Conservation (phyloP, 2,329 filamentous ascomycete genomes). For the Neonectria neomacrospora region DNA sequence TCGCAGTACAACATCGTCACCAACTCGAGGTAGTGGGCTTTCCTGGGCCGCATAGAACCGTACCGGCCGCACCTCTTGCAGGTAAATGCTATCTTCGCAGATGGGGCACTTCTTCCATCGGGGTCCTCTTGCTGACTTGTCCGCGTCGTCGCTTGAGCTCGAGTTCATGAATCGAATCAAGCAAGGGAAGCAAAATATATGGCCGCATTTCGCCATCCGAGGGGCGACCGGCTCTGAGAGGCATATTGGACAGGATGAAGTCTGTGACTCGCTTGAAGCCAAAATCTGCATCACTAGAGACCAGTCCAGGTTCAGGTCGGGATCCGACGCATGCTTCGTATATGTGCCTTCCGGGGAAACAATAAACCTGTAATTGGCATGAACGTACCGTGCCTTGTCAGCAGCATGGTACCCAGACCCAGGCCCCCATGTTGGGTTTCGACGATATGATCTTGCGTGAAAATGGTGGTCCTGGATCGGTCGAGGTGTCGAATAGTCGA, state of each 20-base stretch:
- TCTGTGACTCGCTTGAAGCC: constrained; percentile 88
- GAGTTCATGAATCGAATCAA: constrained; percentile 96
- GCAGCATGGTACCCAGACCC: constrained; percentile 90
- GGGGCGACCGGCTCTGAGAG: constrained; percentile 92
- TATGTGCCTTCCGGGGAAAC: constrained; percentile 87
- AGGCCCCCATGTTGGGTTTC: constrained; percentile 83
- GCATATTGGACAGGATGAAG: constrained; percentile 92
- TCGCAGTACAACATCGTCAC: constrained; percentile 88
- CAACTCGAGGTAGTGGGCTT: constrained; percentile 79
- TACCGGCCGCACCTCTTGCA: constrained; percentile 89
- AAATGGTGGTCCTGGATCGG: constrained; percentile 69
- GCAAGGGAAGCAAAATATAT: constrained; percentile 96
- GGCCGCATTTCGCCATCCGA: constrained; percentile 95
- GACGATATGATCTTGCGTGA: constrained; percentile 68
- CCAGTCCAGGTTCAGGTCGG: constrained; percentile 93
- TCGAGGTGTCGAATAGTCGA: constrained; percentile 88
- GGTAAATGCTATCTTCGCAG: constrained; percentile 92
- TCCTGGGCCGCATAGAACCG: constrained; percentile 93
- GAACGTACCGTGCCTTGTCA: constrained; percentile 90
- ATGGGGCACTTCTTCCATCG: constrained; percentile 97
- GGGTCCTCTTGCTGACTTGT: constrained; percentile 73
- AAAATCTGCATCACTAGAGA: constrained; percentile 89
- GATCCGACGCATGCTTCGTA: constrained; percentile 81
- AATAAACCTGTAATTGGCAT: constrained; percentile 97
- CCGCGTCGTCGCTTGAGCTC: constrained; percentile 75